phyloP scores from a whole-genome alignment of 2,329 filamentous ascomycete genomes.

The Aspergillus aculeatinus region DNA sequence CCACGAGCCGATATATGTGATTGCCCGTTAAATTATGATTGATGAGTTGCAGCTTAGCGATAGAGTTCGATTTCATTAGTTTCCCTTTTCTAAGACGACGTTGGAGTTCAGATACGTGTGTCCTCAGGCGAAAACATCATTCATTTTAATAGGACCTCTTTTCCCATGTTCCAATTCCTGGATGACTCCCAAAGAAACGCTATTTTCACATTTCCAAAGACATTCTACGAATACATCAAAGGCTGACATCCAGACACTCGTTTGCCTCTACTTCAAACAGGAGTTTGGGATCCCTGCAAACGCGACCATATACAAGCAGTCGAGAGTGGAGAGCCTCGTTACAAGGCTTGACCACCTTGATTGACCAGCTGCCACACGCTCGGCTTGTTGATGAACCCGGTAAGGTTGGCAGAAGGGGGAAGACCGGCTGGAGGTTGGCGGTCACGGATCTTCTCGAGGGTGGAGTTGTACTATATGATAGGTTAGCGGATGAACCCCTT shows the following conservation, averaged over 20 bases:
- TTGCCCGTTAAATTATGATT: not conserved
- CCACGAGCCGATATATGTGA: constrained; percentile 13
- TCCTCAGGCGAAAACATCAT: not conserved
- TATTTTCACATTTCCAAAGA: not conserved
- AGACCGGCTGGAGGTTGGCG: constrained; percentile 14
- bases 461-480: constrained; percentile 29
- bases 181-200: not conserved
- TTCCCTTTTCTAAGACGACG: too few species aligned
- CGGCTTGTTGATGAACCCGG: constrained; percentile 6
- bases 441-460: constrained; percentile 23
- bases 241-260: not conserved
- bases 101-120: too few species aligned
- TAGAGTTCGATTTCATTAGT: not conserved
- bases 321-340: not conserved
- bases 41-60: not conserved
- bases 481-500: constrained; percentile 11
- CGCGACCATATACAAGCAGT: not conserved
- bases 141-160: not conserved
- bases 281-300: not conserved
- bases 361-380: constrained; percentile 20
- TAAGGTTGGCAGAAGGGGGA: not conserved
- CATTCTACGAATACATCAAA: not conserved
- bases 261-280: not conserved
- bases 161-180: not conserved
- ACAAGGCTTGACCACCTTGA: constrained; percentile 24